Evolutionary conservation across 345 rosid genomes (phyloP).

Genomic region (Ceriops zippeliana): DNA sequence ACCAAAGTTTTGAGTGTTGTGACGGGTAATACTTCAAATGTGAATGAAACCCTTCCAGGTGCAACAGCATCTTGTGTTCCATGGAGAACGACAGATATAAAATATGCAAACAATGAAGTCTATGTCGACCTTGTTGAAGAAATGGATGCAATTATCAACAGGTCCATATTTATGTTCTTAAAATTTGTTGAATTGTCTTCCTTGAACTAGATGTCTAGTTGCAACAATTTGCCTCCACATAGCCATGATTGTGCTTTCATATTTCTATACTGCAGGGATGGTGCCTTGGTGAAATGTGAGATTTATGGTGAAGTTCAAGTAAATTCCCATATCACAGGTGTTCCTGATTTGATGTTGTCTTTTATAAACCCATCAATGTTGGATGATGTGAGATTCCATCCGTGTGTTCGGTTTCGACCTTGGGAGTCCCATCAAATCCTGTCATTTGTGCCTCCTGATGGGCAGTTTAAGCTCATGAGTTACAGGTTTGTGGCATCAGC

Average conservation of each 20-base stretch:
- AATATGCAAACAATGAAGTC: constrained; percentile 84
- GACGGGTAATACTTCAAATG: constrained; percentile 81
- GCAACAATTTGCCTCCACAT: too few relatives aligned
- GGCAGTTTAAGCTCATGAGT: constrained; percentile 93
- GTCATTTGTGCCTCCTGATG: constrained; percentile 97
- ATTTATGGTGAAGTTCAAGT: constrained; percentile 84
- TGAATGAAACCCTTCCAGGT: constrained; percentile 79
- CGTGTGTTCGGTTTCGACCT: constrained; percentile 89
- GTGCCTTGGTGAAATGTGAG: constrained; percentile 59
- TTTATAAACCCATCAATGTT: constrained; percentile 75
- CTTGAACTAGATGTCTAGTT: too few relatives aligned
- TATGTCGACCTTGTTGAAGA: constrained; percentile 91
- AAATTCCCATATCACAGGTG: constrained; percentile 82
- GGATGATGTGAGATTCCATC: constrained; percentile 84
- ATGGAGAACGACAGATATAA: constrained; percentile 80
- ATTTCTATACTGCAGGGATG: constrained; percentile 44
- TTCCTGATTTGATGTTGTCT: constrained; percentile 89
- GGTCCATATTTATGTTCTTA: constrained; percentile 32
- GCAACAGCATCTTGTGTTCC: constrained; percentile 88
- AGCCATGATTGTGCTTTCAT: not conserved
- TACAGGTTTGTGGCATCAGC: constrained; percentile 54
- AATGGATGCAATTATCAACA: constrained; percentile 86
- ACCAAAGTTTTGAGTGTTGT: constrained; percentile 92
- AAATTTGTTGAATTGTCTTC: not conserved
- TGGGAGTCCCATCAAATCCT: constrained; percentile 95